Evolutionary conservation across 768 basidiomycete genomes (phyloP).

Genomic region (Termitomyces sp.): DNA sequence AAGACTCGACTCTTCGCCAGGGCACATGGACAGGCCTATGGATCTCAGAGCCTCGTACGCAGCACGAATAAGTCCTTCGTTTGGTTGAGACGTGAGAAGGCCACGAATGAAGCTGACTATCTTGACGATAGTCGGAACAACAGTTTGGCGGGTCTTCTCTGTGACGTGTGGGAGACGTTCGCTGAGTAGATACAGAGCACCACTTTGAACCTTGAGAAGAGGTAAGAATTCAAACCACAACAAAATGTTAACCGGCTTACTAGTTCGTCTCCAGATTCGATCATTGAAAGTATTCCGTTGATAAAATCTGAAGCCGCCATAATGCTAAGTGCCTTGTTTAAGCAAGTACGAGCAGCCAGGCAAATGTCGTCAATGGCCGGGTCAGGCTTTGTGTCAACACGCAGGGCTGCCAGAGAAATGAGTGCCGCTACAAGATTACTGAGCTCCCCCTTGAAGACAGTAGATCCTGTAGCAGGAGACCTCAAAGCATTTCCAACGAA

Average conservation of each 20-base stretch:
- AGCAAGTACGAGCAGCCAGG: conserved; percentile 39
- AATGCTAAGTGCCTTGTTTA: conserved; percentile 50
- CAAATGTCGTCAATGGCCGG: conserved; percentile 38
- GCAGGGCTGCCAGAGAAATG: conserved; percentile 38
- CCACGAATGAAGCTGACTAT: conserved; percentile 47
- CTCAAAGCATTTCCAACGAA: conserved; percentile 55
- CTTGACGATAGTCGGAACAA: conserved; percentile 42
- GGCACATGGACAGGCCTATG: conserved; percentile 49
- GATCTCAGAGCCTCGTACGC: conserved; percentile 58
- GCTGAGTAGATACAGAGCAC: conserved; percentile 65
- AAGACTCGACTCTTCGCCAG: conserved; percentile 64
- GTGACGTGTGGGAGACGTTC: conserved; percentile 61
- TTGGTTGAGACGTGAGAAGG: conserved; percentile 36
- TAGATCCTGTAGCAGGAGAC: conserved; percentile 17
- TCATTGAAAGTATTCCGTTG: conserved; percentile 44
- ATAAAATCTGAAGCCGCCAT: conserved; percentile 74
- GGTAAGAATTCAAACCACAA: neutral
- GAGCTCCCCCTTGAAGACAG: conserved; percentile 22
- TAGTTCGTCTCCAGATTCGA: conserved; percentile 44
- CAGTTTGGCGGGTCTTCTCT: conserved; percentile 44
- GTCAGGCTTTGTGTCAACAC: conserved; percentile 23
- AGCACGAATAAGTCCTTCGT: conserved; percentile 32
- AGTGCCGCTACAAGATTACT: conserved; percentile 42
- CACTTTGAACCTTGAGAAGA: conserved; percentile 47
- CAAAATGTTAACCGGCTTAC: conserved; percentile 29